Base-by-base conservation (phyloP, 768 basidiomycete species). In the Gloeophyllum trabeum region DNA sequence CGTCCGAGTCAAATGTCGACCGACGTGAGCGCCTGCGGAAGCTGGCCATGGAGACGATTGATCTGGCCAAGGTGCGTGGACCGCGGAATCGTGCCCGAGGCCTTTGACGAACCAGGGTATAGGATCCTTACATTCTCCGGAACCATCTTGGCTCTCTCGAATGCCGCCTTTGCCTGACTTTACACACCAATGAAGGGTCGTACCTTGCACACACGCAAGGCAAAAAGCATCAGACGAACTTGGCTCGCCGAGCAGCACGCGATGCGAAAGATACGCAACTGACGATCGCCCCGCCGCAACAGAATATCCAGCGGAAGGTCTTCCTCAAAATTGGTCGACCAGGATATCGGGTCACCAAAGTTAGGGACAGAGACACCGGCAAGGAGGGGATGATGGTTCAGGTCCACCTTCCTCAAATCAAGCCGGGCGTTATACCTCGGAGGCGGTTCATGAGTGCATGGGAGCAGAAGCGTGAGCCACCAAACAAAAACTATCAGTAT, bases 171-270 rank as follows among this genome's bases (percentile, higher is more conserved):
- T 98, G 96, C 61, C 66, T 99, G 37, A 99, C 96, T 0, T 75
- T 99, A 7, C 96, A 99, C 64, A 97, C 94, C n/a, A 98, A 98
- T 54, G 96, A 99, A 64, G 96, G 96, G 16, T 96, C 93, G 12
- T 97, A 98, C 60, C 83, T 99, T 38, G 96, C 96, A 0, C 96
- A 99, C 54, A 99, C 96, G 0, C 96, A 98, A 66, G 96, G 96
- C 18, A 99, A 98, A 69, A 99, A 98, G 58, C 96, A 98, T 59
- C 96, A 98, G 60, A 98, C 93, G 3, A 98, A 98, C 58, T 79
- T 99, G 40, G 96, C 96, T 12, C 78, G 96, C 30, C 83, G 96
- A 50, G 96, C 96, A 0, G 94, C 94, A n/a, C 79, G 82, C 49
- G 96, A 98, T 70, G 86, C 89, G 37, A 96, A 97, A 57, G 96